Conservation (phyloP, 352 stramenopile species). For the Thalassiosira mediterranea region DNA sequence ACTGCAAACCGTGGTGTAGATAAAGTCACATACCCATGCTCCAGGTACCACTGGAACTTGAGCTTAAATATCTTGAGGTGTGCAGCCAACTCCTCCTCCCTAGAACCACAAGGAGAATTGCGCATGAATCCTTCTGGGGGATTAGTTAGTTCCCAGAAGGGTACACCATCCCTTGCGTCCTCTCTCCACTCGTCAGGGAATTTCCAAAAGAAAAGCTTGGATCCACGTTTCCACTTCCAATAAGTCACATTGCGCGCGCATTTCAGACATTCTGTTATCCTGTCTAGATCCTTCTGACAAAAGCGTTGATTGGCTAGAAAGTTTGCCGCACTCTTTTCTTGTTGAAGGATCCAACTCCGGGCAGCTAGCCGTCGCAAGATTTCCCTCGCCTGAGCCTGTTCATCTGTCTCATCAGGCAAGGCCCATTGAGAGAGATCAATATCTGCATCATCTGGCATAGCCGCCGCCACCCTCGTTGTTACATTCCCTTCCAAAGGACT, state of each 20-base stretch:
- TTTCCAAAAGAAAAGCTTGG: conserved; percentile 19
- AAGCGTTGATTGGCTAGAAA: neutral
- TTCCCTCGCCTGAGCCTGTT: conserved; percentile 14
- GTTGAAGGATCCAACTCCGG: conserved; percentile 29
- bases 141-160: neutral
- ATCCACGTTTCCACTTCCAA: conserved; percentile 20
- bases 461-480: neutral
- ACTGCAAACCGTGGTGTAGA: conserved; percentile 23
- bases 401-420: conserved; percentile 14
- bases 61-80: conserved; percentile 36
- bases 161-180: conserved; percentile 12
- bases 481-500: conserved; percentile 10
- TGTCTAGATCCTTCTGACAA: neutral
- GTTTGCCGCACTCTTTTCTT: neutral
- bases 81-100: conserved; percentile 7
- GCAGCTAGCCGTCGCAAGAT: conserved; percentile 18
- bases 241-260: conserved; percentile 1
- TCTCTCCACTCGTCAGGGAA: conserved; percentile 9
- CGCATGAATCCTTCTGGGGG: neutral
- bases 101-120: conserved; percentile 3
- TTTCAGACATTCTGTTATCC: conserved; percentile 4
- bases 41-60: conserved; percentile 22
- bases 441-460: conserved; percentile 31
- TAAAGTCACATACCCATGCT: conserved; percentile 5
- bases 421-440: conserved; percentile 35